These are phyloP conservation scores for Spergularia marina DNA, from an alignment of 148 eudicot genomes.

Conservation along the genomic window DNA sequence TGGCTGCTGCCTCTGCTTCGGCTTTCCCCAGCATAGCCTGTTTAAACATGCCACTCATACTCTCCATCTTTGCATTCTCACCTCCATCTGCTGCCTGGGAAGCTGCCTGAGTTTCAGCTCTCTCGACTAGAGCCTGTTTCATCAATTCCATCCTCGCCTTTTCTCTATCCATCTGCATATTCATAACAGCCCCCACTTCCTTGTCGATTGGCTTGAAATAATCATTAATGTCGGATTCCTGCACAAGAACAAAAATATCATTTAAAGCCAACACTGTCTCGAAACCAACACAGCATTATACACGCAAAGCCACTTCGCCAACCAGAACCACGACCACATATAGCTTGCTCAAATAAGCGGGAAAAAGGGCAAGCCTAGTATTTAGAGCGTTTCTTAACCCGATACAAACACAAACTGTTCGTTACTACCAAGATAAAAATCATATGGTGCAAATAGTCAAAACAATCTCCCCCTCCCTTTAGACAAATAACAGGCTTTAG, in stretches of 20 bases:
- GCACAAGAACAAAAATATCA: neutral
- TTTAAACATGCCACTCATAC: conserved; percentile 59
- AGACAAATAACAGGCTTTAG: too few species aligned
- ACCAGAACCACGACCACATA: neutral
- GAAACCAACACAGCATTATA: neutral
- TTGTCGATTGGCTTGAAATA: conserved; percentile 83
- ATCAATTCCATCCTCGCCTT: conserved; percentile 62
- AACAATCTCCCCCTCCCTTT: too few species aligned
- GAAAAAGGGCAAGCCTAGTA: neutral
- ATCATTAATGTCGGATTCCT: conserved; percentile 82
- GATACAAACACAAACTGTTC: too few species aligned
- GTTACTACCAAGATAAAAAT: too few species aligned
- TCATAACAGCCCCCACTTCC: conserved; percentile 65
- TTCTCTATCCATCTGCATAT: conserved; percentile 75
- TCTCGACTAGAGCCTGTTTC: conserved; percentile 65
- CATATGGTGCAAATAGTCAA: too few species aligned
- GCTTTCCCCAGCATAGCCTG: conserved; percentile 67
- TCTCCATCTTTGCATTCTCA: conserved; percentile 49
- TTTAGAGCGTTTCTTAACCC: too few species aligned
- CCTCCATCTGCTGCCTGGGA: conserved; percentile 18
- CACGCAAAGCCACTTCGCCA: neutral
- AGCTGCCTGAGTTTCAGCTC: conserved; percentile 51
- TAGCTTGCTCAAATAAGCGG: neutral
- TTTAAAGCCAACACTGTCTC: neutral
- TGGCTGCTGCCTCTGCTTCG: conserved; percentile 44